Evolutionary conservation across 2,329 filamentous ascomycete species (phyloP).

Genomic region (Xylaria sp.): DNA sequence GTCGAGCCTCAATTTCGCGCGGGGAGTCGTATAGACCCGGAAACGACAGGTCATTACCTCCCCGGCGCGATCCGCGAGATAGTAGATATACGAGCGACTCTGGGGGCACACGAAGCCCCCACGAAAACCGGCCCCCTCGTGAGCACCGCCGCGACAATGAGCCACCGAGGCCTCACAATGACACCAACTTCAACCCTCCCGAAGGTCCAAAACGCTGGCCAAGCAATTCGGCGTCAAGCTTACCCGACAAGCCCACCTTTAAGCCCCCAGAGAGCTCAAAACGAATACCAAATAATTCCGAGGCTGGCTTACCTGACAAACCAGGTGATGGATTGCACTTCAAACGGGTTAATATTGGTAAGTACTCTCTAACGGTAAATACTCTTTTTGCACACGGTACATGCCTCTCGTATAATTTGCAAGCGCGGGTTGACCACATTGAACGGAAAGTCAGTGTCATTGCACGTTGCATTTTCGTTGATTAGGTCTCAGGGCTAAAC

Average conservation of each 20-base stretch:
- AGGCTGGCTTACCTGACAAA: slow-evolving; percentile 9
- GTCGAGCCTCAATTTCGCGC: slow-evolving; percentile 19
- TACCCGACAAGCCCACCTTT: slow-evolving; percentile 35
- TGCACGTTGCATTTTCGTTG: neutral
- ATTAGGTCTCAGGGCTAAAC: neutral
- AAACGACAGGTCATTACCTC: slow-evolving; percentile 40
- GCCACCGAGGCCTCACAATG: slow-evolving; percentile 32
- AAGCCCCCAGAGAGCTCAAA: slow-evolving; percentile 27
- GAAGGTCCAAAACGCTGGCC: slow-evolving; percentile 27
- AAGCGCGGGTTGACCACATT: neutral
- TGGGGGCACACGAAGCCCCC: slow-evolving; percentile 17
- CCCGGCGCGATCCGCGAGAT: slow-evolving; percentile 36
- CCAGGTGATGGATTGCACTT: slow-evolving; percentile 18
- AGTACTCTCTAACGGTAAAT: slow-evolving; percentile 23
- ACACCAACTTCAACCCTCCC: slow-evolving; percentile 31
- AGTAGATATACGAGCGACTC: slow-evolving; percentile 7
- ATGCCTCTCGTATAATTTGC: neutral
- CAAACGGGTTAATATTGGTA: slow-evolving; percentile 37
- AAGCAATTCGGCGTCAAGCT: slow-evolving; percentile 26
- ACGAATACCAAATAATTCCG: slow-evolving; percentile 21
- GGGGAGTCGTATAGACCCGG: slow-evolving; percentile 35
- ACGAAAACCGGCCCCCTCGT: slow-evolving; percentile 20
- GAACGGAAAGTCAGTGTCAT: neutral
- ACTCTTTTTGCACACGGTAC: neutral
- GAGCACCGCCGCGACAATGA: slow-evolving; percentile 34